phyloP scores from a whole-genome alignment of 2,329 filamentous ascomycete genomes.

The Xylariaceae sp. region DNA sequence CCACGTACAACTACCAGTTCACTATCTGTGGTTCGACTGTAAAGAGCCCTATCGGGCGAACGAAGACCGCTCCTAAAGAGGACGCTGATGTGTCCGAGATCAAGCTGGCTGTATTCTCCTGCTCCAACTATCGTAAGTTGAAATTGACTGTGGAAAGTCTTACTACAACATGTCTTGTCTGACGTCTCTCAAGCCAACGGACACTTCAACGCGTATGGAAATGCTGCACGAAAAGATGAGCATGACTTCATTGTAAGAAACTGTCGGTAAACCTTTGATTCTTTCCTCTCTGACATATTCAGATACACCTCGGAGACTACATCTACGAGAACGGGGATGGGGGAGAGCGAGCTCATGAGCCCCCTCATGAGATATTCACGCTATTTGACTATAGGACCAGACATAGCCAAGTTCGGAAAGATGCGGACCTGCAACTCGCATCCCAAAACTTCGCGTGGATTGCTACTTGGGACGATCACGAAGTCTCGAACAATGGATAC shows the following conservation, averaged over 20 bases:
- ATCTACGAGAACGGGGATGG: conserved; percentile 59
- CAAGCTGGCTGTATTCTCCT: conserved; percentile 34
- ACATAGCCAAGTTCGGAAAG: conserved; percentile 37
- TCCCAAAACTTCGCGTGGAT: conserved; percentile 45
- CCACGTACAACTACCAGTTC: conserved; percentile 35
- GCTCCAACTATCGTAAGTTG: conserved; percentile 33
- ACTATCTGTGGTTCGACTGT: conserved; percentile 31
- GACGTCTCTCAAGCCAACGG: conserved; percentile 33
- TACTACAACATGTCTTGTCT: not conserved
- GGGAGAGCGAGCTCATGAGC: conserved; percentile 29
- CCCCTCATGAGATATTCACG: conserved; percentile 30
- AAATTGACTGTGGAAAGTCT: too few relatives aligned
- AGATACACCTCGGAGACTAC: conserved; percentile 46
- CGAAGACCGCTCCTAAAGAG: conserved; percentile 33
- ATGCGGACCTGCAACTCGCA: conserved; percentile 41
- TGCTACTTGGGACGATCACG: conserved; percentile 45
- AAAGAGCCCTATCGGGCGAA: conserved; percentile 32
- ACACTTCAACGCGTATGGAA: conserved; percentile 48
- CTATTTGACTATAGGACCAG: conserved; percentile 44
- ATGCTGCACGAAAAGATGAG: conserved; percentile 40
- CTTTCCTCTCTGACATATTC: conserved; percentile 1
- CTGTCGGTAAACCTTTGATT: not conserved
- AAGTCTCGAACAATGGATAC: conserved; percentile 65
- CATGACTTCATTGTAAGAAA: conserved; percentile 44
- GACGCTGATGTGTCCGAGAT: conserved; percentile 30